A percentile compares a stretch with the other conserved stretches of the same genome.
Conservation (phyloP, 768 basidiomycete genomes). For the Leccinellum albellum region DNA sequence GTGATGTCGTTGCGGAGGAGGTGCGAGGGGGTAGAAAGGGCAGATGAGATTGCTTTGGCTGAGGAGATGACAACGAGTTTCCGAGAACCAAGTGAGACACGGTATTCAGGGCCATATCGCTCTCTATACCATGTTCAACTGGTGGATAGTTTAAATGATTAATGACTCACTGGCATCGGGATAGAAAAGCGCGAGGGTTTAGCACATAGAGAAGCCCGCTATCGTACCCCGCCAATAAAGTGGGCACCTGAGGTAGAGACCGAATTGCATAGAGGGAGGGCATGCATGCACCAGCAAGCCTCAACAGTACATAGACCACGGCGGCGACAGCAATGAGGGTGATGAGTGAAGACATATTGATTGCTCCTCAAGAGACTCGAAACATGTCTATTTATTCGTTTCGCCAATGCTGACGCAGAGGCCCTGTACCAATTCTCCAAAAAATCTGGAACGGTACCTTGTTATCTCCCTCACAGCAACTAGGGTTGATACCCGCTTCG, state of each 20-base stretch:
- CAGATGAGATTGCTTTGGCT: constrained; percentile 6
- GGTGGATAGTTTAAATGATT: not conserved
- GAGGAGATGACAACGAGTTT: constrained; percentile 16
- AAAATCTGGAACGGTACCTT: no score
- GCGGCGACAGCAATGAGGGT: no score
- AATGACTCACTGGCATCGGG: constrained; percentile 22
- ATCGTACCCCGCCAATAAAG: constrained; percentile 14
- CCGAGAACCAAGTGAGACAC: constrained; percentile 18
- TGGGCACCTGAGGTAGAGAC: constrained; percentile 11
- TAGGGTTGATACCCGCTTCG: no score
- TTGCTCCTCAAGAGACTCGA: no score
- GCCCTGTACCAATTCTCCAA: no score
- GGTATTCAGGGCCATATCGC: constrained; percentile 12
- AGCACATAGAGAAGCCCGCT: constrained; percentile 13
- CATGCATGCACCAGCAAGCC: no score
- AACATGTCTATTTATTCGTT: no score
- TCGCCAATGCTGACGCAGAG: no score
- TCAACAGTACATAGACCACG: no score
- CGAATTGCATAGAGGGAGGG: constrained; percentile 13
- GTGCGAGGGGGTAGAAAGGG: constrained; percentile 2
- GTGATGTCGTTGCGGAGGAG: constrained; percentile 11
- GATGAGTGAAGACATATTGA: no score
- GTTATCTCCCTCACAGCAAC: no score
- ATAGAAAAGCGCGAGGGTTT: constrained; percentile 4
- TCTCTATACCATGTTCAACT: constrained; percentile 7